Percentiles rank a stretch among this genome's conserved stretches.
Evolutionary conservation across 2,329 filamentous ascomycete species (phyloP).

Genomic region (Passalora sequoiae): DNA sequence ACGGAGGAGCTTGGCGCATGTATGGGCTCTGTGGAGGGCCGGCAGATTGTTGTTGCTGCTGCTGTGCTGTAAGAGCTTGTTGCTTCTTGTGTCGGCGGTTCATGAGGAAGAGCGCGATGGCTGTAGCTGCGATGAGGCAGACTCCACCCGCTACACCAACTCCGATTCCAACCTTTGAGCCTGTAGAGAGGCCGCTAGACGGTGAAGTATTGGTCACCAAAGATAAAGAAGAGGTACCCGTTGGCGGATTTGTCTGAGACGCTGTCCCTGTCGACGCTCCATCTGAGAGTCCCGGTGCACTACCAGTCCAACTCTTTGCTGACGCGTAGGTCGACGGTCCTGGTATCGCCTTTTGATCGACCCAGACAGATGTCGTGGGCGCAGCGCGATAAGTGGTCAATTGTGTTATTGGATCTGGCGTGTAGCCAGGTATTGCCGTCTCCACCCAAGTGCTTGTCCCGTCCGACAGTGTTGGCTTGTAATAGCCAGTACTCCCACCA

Average conservation of each 20-base stretch:
- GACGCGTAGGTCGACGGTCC: slow-evolving; percentile 17
- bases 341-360: slow-evolving; percentile 17
- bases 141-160: slow-evolving; percentile 22
- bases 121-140: slow-evolving; percentile 17
- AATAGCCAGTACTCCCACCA: slow-evolving; percentile 27
- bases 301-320: slow-evolving; percentile 11
- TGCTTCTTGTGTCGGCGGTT: slow-evolving; percentile 11
- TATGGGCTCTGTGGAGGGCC: slow-evolving; percentile 12
- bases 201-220: background rate
- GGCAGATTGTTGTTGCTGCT: slow-evolving; percentile 2
- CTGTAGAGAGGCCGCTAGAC: slow-evolving; percentile 15
- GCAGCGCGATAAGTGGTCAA: slow-evolving; percentile 21
- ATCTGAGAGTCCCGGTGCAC: background rate
- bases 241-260: background rate
- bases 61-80: background rate
- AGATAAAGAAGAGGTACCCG: slow-evolving; percentile 3
- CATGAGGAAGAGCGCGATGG: slow-evolving; percentile 12
- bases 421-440: slow-evolving; percentile 19
- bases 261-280: background rate
- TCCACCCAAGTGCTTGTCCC: slow-evolving; percentile 24
- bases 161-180: slow-evolving; percentile 25
- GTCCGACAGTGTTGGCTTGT: slow-evolving; percentile 19
- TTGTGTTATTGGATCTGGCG: slow-evolving; percentile 19
- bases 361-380: slow-evolving; percentile 17
- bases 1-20: slow-evolving; percentile 11